Conservation (phyloP, 208 protist genomes). For the Tritrichomonas musculus region DNA sequence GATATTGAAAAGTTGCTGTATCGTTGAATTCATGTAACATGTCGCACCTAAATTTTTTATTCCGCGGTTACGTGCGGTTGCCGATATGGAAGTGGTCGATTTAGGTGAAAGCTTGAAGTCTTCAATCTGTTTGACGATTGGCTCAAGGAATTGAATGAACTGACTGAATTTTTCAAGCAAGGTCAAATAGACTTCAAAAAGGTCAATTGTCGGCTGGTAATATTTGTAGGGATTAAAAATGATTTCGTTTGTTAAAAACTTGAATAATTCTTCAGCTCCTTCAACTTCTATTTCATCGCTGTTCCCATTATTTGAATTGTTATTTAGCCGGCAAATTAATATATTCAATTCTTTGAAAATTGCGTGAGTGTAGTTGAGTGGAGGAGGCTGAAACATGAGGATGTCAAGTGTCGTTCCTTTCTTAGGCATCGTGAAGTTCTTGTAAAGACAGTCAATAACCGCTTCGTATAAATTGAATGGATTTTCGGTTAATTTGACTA, state of each 20-base stretch:
- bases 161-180: not conserved
- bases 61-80: not conserved
- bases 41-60: not conserved
- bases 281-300: too few relatives aligned
- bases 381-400: not conserved
- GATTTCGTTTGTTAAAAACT: not conserved
- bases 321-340: not conserved
- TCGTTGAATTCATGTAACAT: not conserved
- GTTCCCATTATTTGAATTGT: not conserved
- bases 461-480: not conserved
- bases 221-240: not conserved
- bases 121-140: not conserved
- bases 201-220: not conserved
- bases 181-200: not conserved
- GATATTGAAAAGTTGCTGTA: not conserved
- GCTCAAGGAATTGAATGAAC: not conserved
- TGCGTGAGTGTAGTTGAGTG: not conserved
- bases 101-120: not conserved
- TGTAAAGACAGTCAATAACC: not conserved
- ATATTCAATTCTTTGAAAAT: not conserved
- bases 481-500: not conserved
- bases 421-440: not conserved
- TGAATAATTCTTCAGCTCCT: not conserved
- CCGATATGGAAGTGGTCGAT: not conserved
- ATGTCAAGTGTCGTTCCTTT: not conserved